Percentiles rank a stretch among this genome's conserved stretches.
These are phyloP conservation scores for Coemansia reversa DNA, from an alignment of 192 early-diverging fungal genomes.

Conservation along the genomic window DNA sequence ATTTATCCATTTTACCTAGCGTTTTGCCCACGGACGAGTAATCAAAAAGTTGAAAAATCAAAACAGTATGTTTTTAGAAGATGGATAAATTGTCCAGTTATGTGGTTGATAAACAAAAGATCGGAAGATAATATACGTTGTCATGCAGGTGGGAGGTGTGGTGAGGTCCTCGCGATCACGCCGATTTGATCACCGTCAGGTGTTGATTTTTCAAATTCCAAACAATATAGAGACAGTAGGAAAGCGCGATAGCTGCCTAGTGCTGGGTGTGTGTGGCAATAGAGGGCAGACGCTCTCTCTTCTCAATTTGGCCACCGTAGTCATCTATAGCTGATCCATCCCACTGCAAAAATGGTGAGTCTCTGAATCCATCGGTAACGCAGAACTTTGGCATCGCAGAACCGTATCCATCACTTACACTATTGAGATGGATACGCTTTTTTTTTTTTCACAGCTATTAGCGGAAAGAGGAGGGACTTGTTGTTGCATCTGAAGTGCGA, in stretches of 20 bases:
- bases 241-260: neutral
- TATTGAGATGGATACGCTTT: conserved; percentile 11
- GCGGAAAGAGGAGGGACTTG: neutral
- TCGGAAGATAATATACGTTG: no score
- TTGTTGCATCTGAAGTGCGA: neutral
- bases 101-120: no score
- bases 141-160: no score
- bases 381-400: neutral
- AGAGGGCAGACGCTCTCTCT: conserved; percentile 15
- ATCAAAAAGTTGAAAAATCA: no score
- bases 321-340: conserved; percentile 9
- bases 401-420: conserved; percentile 30
- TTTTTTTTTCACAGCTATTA: neutral
- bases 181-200: no score
- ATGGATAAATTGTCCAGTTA: no score
- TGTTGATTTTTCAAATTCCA: no score
- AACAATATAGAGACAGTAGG: no score
- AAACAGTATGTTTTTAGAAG: no score
- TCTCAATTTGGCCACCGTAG: conserved; percentile 19
- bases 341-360: conserved; percentile 44
- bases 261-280: neutral
- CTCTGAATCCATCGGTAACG: conserved; percentile 31
- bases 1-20: no score
- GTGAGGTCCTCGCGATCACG: no score
- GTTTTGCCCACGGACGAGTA: no score